Percentiles rank a stretch among this genome's conserved stretches.
Conservation (phyloP, 176 grass and related monocot genomes). For the Tuctoria greenei region DNA sequence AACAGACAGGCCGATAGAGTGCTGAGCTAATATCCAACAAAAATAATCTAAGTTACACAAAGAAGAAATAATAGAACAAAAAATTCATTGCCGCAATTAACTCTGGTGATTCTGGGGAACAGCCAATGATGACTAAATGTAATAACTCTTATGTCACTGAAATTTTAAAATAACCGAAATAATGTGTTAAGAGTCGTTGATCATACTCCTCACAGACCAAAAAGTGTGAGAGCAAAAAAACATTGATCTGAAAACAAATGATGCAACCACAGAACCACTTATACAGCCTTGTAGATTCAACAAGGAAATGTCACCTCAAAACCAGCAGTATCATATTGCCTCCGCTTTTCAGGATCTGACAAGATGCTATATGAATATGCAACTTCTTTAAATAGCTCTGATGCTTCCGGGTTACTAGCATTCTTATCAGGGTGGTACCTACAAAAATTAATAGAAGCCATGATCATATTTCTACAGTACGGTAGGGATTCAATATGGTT, state of each 20-base stretch:
- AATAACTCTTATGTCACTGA: not conserved
- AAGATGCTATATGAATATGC: conserved; percentile 99
- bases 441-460: conserved; percentile 30
- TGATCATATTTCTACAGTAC: not conserved
- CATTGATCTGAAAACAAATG: conserved; percentile 14
- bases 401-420: conserved; percentile 91
- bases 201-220: not conserved
- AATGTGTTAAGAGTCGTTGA: conserved; percentile 11
- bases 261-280: not conserved
- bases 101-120: too few relatives aligned
- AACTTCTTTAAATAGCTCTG: conserved; percentile 99
- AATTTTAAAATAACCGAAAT: not conserved
- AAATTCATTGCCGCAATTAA: too few relatives aligned
- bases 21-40: too few relatives aligned
- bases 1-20: too few relatives aligned
- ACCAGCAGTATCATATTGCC: conserved; percentile 95
- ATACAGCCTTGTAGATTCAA: conserved; percentile 10
- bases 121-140: conserved; percentile 20
- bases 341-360: conserved; percentile 96
- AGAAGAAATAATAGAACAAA: too few relatives aligned
- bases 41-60: too few relatives aligned
- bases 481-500: conserved; percentile 8
- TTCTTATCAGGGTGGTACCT: conserved; percentile 99
- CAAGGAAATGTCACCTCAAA: conserved; percentile 68
- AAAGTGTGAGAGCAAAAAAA: conserved; percentile 13